A percentile compares a stretch with the other conserved stretches of the same genome.
phyloP scores from a whole-genome alignment of 2,329 filamentous ascomycete genomes.

The Pseudocercospora vitis region DNA sequence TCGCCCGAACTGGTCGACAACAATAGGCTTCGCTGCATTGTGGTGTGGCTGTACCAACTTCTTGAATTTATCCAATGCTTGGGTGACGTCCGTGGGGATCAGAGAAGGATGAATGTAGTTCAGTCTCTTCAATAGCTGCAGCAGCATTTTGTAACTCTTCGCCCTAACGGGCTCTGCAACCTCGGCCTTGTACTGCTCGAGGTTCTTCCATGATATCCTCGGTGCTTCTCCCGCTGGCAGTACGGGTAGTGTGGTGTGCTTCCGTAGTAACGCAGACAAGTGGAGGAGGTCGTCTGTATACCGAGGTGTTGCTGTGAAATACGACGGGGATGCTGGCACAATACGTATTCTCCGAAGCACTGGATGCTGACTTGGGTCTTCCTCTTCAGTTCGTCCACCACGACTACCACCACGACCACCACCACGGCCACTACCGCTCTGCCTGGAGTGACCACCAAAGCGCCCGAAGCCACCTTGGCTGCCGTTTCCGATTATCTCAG shows the following conservation, averaged over 20 bases:
- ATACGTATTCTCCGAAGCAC: constrained; percentile 59
- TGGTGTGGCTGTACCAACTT: constrained; percentile 71
- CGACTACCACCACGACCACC: constrained; percentile 9
- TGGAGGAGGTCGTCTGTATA: constrained; percentile 83
- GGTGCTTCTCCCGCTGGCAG: constrained; percentile 66
- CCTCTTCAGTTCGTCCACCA: constrained; percentile 17
- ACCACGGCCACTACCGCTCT: neutral
- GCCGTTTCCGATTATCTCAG: constrained; percentile 21
- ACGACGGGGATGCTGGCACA: constrained; percentile 83
- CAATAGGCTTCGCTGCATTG: constrained; percentile 61
- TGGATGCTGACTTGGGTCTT: constrained; percentile 16
- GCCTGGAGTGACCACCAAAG: too few species aligned
- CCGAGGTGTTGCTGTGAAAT: constrained; percentile 81
- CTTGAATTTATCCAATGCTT: constrained; percentile 68
- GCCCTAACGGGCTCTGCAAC: constrained; percentile 72
- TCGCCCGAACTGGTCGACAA: constrained; percentile 74
- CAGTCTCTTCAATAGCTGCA: constrained; percentile 73
- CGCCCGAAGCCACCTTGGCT: neutral
- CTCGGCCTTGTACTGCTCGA: constrained; percentile 70
- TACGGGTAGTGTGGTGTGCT: constrained; percentile 71
- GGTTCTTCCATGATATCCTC: constrained; percentile 75
- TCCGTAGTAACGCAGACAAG: constrained; percentile 69
- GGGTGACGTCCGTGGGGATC: constrained; percentile 67
- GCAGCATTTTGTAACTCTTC: constrained; percentile 74
- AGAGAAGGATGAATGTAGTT: constrained; percentile 81